Conservation (phyloP, 306 rosid species). For the Lagenaria siceraria region DNA sequence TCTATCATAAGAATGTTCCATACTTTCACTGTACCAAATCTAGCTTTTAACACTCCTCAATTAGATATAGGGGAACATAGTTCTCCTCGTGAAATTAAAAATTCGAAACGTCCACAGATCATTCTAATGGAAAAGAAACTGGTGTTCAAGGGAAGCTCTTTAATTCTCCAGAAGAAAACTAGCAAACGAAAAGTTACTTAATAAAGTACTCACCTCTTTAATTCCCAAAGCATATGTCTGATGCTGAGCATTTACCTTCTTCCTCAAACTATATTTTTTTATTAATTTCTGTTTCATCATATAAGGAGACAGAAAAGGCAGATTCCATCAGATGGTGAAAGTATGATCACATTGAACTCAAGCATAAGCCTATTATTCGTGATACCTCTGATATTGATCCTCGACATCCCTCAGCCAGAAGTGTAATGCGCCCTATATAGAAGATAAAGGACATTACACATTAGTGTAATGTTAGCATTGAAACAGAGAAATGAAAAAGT, state of each 20-base stretch:
- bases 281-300: conserved; percentile 41
- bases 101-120: not conserved
- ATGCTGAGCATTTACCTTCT: conserved; percentile 66
- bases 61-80: not conserved
- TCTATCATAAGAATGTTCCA: not conserved
- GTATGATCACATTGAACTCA: conserved; percentile 8
- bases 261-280: conserved; percentile 61
- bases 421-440: conserved; percentile 54
- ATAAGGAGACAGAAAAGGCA: not conserved
- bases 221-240: conserved; percentile 96
- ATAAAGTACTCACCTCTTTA: conserved; percentile 46
- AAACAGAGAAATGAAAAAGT: conserved; percentile 11
- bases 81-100: not conserved
- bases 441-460: not conserved
- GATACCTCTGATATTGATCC: conserved; percentile 94
- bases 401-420: conserved; percentile 91
- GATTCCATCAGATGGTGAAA: conserved; percentile 7
- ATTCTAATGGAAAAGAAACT: not conserved
- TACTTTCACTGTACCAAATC: not conserved
- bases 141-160: conserved; percentile 40
- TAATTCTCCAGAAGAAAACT: conserved; percentile 25
- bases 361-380: not conserved
- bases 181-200: too few species aligned
- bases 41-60: not conserved
- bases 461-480: not conserved